These are phyloP conservation scores for Sicyos edulis DNA, from an alignment of 306 rosid species.

Conservation along the genomic window DNA sequence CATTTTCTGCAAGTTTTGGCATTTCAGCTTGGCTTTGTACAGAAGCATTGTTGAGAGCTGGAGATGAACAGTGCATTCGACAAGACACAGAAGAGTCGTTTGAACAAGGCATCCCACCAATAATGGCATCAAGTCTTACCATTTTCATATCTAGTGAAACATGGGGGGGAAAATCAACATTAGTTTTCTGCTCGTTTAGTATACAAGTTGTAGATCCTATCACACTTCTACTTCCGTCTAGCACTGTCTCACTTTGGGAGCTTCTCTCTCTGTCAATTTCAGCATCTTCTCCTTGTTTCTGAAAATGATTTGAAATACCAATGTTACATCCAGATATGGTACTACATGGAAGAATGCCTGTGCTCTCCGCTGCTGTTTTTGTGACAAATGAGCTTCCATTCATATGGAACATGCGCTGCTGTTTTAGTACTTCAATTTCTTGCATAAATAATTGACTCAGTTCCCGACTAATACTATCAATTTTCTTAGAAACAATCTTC, in stretches of 20 bases:
- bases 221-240: conserved; percentile 31
- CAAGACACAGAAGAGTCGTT: conserved; percentile 24
- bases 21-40: conserved; percentile 26
- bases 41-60: conserved; percentile 23
- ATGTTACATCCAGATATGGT: conserved; percentile 33
- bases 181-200: conserved; percentile 36
- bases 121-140: conserved; percentile 44
- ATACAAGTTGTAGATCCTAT: conserved; percentile 28
- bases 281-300: conserved; percentile 33
- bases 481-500: conserved; percentile 73
- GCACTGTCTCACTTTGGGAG: conserved; percentile 39
- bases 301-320: conserved; percentile 30
- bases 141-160: conserved; percentile 44
- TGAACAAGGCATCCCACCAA: conserved; percentile 43
- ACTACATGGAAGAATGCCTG: conserved; percentile 30
- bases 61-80: conserved; percentile 13
- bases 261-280: conserved; percentile 31
- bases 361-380: conserved; percentile 27
- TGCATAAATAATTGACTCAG: conserved; percentile 62
- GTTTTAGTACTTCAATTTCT: conserved; percentile 37
- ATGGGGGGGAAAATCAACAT: conserved; percentile 28
- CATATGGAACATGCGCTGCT: conserved; percentile 29
- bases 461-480: conserved; percentile 41
- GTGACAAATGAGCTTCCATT: conserved; percentile 30
- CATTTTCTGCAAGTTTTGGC: conserved; percentile 22